These are phyloP conservation scores for Mycosphaerella sp. DNA, from an alignment of 2,329 filamentous ascomycete species.

Conservation along the genomic window DNA sequence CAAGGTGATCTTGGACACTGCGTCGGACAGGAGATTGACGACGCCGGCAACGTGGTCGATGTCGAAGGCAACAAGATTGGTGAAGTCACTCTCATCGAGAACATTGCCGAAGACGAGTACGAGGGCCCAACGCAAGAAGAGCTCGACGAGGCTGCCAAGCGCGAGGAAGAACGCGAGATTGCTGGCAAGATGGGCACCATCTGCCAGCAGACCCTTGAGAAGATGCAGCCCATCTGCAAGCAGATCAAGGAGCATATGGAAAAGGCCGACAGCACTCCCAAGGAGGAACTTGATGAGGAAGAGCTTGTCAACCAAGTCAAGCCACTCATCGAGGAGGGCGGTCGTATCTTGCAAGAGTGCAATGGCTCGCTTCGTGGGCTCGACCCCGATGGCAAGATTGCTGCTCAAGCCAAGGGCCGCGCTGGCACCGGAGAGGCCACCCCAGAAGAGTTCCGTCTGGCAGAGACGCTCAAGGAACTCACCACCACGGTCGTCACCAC, in stretches of 20 bases:
- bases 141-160: constrained; percentile 46
- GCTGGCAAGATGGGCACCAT: constrained; percentile 67
- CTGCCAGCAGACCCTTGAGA: constrained; percentile 73
- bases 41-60: constrained; percentile 48
- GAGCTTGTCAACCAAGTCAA: constrained; percentile 78
- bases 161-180: constrained; percentile 65
- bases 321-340: constrained; percentile 81
- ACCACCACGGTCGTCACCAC: constrained; percentile 73
- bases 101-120: constrained; percentile 48
- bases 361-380: constrained; percentile 82
- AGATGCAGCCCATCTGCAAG: constrained; percentile 76
- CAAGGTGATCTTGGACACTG: constrained; percentile 48
- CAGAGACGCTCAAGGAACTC: constrained; percentile 78
- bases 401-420: constrained; percentile 77
- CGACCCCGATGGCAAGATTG: constrained; percentile 81
- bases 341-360: constrained; percentile 73
- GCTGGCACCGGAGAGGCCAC: constrained; percentile 66
- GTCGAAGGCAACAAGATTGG: constrained; percentile 57
- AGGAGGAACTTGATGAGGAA: constrained; percentile 86
- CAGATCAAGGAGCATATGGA: constrained; percentile 82
- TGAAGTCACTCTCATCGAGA: constrained; percentile 56
- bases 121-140: constrained; percentile 51
- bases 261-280: constrained; percentile 68
- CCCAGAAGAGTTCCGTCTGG: constrained; percentile 76
- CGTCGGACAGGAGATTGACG: constrained; percentile 47